Base-by-base conservation (phyloP, 2,329 filamentous ascomycete species). In the Trichophyton verrucosum region DNA sequence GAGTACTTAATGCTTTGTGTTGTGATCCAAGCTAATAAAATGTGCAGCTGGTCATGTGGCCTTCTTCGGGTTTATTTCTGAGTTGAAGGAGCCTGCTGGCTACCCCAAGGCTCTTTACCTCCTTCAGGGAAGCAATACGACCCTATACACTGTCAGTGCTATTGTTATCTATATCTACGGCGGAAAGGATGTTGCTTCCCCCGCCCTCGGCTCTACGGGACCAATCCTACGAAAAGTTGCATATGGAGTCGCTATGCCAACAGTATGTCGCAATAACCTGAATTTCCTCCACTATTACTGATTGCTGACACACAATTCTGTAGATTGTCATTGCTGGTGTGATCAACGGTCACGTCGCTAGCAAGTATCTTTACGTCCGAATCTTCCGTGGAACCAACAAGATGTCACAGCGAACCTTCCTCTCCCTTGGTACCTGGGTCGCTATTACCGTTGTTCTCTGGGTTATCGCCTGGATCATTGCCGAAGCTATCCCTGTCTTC, bases 401-500 rank as follows among this genome's bases (percentile, higher is more conserved):
- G 66, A 75, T 82, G 71, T 74, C 76, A 60, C 77, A 78, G 65
- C 76, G 77, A 53, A 82, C 78, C 55, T 74, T 73, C 62, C 62
- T 78, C 1, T 80, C 82, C 3, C 79, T 80, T 64, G 68, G 78
- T 3, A 78, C 78, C 11, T 89, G 86, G 86, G 65, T 82, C 11
- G 77, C 65, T 5, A 81, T 89, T 53, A 79, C 81, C 0, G 68
- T 78, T 0, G 69, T 66, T 11, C 70, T 83, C 15, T 88, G 85
- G 82, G 65, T 82, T 4, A 60, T 86, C 3, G 82, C 84, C 1
- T 87, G 84, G 78, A 71, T 89, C 62, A 84, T 90, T 62, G 85
- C 86, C 3, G 81, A 86, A 68, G 82, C 83, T 0, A 85, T 89
- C 6, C 87, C 87, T 0, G 81, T 84, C 57, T 90, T 89, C 74